Percentiles rank a stretch among this genome's conserved stretches.
These are phyloP conservation scores for Brettanomyces bruxellensis DNA, from an alignment of 805 yeast genomes.

Conservation along the genomic window DNA sequence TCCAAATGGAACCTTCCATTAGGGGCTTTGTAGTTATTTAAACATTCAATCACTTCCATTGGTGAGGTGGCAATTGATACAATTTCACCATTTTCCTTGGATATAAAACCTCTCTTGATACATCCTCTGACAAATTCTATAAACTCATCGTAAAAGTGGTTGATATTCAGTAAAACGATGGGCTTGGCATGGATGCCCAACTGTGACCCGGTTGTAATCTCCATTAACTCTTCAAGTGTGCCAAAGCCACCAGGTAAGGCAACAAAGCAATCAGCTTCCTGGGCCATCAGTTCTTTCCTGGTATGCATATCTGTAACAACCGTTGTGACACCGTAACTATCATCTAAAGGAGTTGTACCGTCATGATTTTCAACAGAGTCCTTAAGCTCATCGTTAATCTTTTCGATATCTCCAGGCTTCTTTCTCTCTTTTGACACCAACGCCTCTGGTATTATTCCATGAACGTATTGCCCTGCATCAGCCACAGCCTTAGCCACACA, in stretches of 20 bases:
- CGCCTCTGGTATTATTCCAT: conserved; percentile 83
- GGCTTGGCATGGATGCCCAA: conserved; percentile 81
- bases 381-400: conserved; percentile 39
- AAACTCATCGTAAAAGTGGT: conserved; percentile 73
- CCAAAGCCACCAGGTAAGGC: conserved; percentile 94
- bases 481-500: conserved; percentile 59
- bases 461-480: conserved; percentile 55
- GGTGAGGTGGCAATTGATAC: conserved; percentile 60
- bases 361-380: conserved; percentile 51
- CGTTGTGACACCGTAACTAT: conserved; percentile 66
- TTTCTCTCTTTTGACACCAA: conserved; percentile 63
- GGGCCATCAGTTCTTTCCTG: conserved; percentile 78
- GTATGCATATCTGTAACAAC: conserved; percentile 87
- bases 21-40: conserved; percentile 55
- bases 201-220: conserved; percentile 86
- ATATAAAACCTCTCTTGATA: conserved; percentile 58
- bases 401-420: conserved; percentile 28
- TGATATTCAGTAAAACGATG: conserved; percentile 63
- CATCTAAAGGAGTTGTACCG: conserved; percentile 57
- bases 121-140: conserved; percentile 53
- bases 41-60: conserved; percentile 55
- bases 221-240: conserved; percentile 82
- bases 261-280: conserved; percentile 66
- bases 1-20: conserved; percentile 65
- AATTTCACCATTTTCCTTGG: conserved; percentile 56